Evolutionary conservation across 2,329 filamentous ascomycete genomes (phyloP).

Genomic region (Pyricularia pennisetigena): DNA sequence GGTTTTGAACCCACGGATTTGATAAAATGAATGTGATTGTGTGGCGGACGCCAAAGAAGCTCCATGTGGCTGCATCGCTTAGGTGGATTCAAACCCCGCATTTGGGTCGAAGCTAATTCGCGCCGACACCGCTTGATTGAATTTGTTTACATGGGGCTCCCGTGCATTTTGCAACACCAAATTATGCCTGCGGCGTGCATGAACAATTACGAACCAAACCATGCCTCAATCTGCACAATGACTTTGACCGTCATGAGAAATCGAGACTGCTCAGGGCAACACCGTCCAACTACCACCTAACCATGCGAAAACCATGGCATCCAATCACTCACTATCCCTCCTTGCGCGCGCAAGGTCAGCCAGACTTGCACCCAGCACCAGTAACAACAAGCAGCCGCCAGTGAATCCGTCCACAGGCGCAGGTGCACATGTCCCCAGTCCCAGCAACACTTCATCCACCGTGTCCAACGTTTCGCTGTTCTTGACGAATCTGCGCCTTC

Average conservation of each 20-base stretch:
- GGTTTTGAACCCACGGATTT: too few relatives aligned
- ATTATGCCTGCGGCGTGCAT: background rate
- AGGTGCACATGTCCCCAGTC: background rate
- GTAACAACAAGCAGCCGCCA: background rate
- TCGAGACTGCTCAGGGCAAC: background rate
- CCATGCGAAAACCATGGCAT: conserved; percentile 11
- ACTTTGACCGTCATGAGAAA: background rate
- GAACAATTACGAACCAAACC: background rate
- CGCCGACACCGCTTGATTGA: background rate
- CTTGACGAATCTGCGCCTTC: conserved; percentile 71
- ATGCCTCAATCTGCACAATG: background rate
- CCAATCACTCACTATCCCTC: conserved; percentile 11
- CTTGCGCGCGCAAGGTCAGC: conserved; percentile 15
- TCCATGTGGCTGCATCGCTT: too few relatives aligned
- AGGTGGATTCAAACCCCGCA: background rate
- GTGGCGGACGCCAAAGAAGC: too few relatives aligned
- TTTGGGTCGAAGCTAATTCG: background rate
- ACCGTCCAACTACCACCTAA: background rate
- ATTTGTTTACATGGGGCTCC: background rate
- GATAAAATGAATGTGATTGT: too few relatives aligned
- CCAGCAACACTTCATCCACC: background rate
- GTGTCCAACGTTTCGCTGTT: conserved; percentile 53
- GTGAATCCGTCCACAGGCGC: background rate
- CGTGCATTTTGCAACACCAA: background rate
- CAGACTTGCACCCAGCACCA: conserved; percentile 9